phyloP scores from a whole-genome alignment of 371 early-diverging fungal genomes.

The Mortierella sp. region DNA sequence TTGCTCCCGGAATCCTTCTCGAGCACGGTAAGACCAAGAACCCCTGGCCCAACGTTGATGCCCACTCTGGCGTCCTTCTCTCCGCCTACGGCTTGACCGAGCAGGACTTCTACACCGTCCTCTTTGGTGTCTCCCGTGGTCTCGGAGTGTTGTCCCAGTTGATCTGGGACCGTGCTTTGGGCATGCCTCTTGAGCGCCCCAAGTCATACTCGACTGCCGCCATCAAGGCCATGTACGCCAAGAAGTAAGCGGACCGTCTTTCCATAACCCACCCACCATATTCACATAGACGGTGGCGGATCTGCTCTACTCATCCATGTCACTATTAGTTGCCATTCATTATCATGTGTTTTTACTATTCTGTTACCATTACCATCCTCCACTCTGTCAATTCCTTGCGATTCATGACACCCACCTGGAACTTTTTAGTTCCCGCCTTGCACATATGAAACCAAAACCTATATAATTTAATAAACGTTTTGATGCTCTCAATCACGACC shows the following conservation, averaged over 20 bases:
- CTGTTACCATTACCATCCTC: slow-evolving; percentile 7
- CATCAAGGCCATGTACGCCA: slow-evolving; percentile 83
- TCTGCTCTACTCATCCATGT: not conserved
- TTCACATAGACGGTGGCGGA: not conserved
- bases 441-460: slow-evolving; percentile 12
- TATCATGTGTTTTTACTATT: slow-evolving; percentile 4
- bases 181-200: slow-evolving; percentile 96
- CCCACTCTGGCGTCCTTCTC: slow-evolving; percentile 97
- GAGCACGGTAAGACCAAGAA: slow-evolving; percentile 99
- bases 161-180: slow-evolving; percentile 97
- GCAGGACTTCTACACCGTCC: slow-evolving; percentile 99
- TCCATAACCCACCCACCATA: not conserved
- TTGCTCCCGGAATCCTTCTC: slow-evolving; percentile 94
- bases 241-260: slow-evolving; percentile 55
- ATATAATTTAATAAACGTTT: slow-evolving; percentile 9
- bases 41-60: slow-evolving; percentile 99
- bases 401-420: not conserved
- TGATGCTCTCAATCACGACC: not conserved
- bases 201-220: slow-evolving; percentile 93
- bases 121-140: slow-evolving; percentile 98
- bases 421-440: not conserved
- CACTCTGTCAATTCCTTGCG: not conserved
- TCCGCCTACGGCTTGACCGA: slow-evolving; percentile 97
- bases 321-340: not conserved
- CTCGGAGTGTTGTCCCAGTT: slow-evolving; percentile 95